These are phyloP conservation scores for Metschnikowia vanudenii DNA, from an alignment of 805 yeast species.

Conservation along the genomic window DNA sequence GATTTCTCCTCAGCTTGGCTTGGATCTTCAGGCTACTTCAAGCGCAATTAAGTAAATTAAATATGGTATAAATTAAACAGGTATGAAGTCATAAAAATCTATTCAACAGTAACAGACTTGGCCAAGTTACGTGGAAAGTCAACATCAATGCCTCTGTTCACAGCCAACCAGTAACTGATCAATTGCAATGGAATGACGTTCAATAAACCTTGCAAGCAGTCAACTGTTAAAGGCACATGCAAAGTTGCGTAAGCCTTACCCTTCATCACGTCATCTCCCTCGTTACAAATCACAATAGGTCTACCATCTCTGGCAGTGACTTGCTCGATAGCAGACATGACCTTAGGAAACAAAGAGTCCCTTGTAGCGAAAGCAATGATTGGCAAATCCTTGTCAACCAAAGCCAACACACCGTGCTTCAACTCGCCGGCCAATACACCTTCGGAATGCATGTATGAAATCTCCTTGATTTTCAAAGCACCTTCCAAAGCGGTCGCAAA, in stretches of 20 bases:
- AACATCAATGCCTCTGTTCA: conserved; percentile 90
- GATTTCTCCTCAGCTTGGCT: conserved; percentile 70
- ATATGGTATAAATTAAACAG: conserved; percentile 9
- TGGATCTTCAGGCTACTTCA: conserved; percentile 72
- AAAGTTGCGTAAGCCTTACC: conserved; percentile 64
- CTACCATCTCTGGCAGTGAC: conserved; percentile 96
- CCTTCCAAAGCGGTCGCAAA: conserved; percentile 97
- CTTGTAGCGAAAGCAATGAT: conserved; percentile 94
- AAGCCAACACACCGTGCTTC: conserved; percentile 96
- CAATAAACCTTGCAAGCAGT: conserved; percentile 94
- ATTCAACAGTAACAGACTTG: conserved; percentile 96
- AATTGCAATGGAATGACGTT: conserved; percentile 93
- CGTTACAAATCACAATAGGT: conserved; percentile 89
- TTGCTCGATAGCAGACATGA: conserved; percentile 92
- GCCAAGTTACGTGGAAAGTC: conserved; percentile 99
- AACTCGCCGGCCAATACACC: conserved; percentile 99
- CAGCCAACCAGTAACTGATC: conserved; percentile 96
- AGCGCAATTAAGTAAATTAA: conserved; percentile 41
- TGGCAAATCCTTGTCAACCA: conserved; percentile 92
- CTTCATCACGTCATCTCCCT: conserved; percentile 65
- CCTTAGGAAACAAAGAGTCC: conserved; percentile 94
- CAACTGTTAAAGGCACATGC: conserved; percentile 94
- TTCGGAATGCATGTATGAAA: conserved; percentile 98
- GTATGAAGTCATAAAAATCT: conserved; percentile 15
- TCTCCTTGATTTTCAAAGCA: conserved; percentile 96